A percentile compares a stretch with the other conserved stretches of the same genome.
phyloP scores from a whole-genome alignment of 345 rosid genomes.

The Aethionema arabicum region DNA sequence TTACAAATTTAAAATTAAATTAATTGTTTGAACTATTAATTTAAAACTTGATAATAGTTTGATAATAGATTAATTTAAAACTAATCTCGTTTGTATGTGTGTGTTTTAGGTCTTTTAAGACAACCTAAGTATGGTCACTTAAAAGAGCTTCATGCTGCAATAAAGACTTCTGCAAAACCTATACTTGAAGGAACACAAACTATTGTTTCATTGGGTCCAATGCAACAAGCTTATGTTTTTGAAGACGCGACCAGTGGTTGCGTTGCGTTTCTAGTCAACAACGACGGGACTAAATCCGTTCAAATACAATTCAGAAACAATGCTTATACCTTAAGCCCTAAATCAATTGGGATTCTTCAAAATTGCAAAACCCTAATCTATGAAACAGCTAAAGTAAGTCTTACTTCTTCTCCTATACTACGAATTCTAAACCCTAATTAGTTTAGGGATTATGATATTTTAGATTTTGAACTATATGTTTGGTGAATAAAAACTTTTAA shows the following conservation, averaged over 20 bases:
- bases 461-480: too few relatives aligned
- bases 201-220: slow-evolving; percentile 55
- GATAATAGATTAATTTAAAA: neutral
- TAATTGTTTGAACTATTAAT: too few relatives aligned
- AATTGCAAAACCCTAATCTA: slow-evolving; percentile 58
- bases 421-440: too few relatives aligned
- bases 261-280: slow-evolving; percentile 79
- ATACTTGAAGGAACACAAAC: slow-evolving; percentile 55
- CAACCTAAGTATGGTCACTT: slow-evolving; percentile 93
- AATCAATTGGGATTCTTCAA: slow-evolving; percentile 67
- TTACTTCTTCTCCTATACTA: neutral
- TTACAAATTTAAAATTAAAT: too few relatives aligned
- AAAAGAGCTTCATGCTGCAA: slow-evolving; percentile 64
- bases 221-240: slow-evolving; percentile 80
- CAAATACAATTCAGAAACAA: slow-evolving; percentile 47
- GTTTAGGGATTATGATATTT: too few relatives aligned
- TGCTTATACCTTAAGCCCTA: slow-evolving; percentile 52
- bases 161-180: slow-evolving; percentile 50
- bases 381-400: slow-evolving; percentile 71
- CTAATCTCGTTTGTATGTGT: slow-evolving; percentile 10
- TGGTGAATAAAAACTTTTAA: too few relatives aligned
- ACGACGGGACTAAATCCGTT: slow-evolving; percentile 32
- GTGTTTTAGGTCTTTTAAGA: slow-evolving; percentile 56
- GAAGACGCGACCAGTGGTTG: slow-evolving; percentile 57
- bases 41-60: too few relatives aligned